A percentile compares a stretch with the other conserved stretches of the same genome.
phyloP scores from a whole-genome alignment of 768 basidiomycete species.

The Suillus subalutaceus region DNA sequence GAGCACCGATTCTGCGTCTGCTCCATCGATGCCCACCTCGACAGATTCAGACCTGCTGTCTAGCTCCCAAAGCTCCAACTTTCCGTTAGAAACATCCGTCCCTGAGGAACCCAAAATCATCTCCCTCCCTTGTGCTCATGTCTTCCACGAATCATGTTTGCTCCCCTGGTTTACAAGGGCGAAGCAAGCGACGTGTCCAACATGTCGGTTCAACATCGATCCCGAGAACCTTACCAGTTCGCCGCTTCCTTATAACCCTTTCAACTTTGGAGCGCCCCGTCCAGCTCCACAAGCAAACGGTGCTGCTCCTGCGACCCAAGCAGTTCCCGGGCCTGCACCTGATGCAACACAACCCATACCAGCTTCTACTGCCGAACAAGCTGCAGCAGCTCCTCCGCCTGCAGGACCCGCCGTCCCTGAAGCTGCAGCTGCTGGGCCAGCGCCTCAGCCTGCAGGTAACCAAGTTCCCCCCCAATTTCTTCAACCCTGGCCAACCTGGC shows the following conservation, averaged over 20 bases:
- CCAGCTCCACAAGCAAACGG: slow-evolving; percentile 18
- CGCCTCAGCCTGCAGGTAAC: slow-evolving; percentile 9
- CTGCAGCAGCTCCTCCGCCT: slow-evolving; percentile 4
- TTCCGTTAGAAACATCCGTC: slow-evolving; percentile 13
- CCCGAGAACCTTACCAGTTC: slow-evolving; percentile 69
- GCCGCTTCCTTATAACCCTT: slow-evolving; percentile 22
- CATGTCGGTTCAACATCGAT: slow-evolving; percentile 82
- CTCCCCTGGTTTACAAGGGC: slow-evolving; percentile 84
- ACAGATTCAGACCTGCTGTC: slow-evolving; percentile 16
- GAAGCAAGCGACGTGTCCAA: slow-evolving; percentile 79
- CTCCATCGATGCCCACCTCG: slow-evolving; percentile 8
- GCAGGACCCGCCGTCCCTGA: slow-evolving; percentile 9
- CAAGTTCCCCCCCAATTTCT: slow-evolving; percentile 11
- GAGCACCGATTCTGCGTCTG: slow-evolving; percentile 23
- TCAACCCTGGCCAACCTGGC: slow-evolving; percentile 10
- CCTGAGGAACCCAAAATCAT: slow-evolving; percentile 51
- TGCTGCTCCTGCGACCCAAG: slow-evolving; percentile 15
- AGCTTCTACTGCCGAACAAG: slow-evolving; percentile 1
- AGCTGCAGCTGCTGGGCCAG: slow-evolving; percentile 7
- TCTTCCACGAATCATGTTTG: slow-evolving; percentile 79
- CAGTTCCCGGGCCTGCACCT: slow-evolving; percentile 11
- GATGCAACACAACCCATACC: background rate
- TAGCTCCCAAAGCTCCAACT: slow-evolving; percentile 13
- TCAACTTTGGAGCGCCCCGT: slow-evolving; percentile 15
- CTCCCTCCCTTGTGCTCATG: slow-evolving; percentile 77